Conservation (phyloP, 2,329 filamentous ascomycete species). For the Microcyclospora tardicrescens region DNA sequence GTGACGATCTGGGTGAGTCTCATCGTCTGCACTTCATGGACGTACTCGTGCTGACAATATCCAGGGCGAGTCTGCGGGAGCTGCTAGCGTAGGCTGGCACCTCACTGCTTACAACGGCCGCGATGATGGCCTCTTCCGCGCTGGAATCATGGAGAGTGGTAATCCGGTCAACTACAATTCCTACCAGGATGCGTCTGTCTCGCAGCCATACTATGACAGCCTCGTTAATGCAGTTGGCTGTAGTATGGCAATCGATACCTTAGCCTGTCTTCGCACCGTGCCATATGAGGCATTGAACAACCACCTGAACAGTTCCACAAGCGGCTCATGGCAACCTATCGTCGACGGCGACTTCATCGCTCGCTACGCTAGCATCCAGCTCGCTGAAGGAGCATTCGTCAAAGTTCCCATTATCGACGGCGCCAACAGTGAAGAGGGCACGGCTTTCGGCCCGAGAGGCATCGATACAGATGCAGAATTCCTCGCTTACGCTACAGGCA, state of each 20-base stretch:
- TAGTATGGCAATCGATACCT: slow-evolving; percentile 39
- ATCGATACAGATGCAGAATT: slow-evolving; percentile 46
- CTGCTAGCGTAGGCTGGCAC: slow-evolving; percentile 31
- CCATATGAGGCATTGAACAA: slow-evolving; percentile 18
- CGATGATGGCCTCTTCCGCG: slow-evolving; percentile 35
- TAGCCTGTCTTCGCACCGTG: slow-evolving; percentile 50
- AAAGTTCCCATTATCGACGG: slow-evolving; percentile 52
- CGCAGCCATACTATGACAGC: slow-evolving; percentile 48
- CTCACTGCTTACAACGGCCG: slow-evolving; percentile 36
- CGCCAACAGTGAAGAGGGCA: slow-evolving; percentile 54
- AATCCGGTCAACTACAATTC: slow-evolving; percentile 13
- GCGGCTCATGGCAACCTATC: slow-evolving; percentile 28
- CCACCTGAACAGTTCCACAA: slow-evolving; percentile 19
- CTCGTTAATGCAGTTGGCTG: slow-evolving; percentile 51
- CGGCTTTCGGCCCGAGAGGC: slow-evolving; percentile 39
- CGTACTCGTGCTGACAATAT: neutral
- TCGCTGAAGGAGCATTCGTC: slow-evolving; percentile 47
- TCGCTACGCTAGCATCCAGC: slow-evolving; percentile 40
- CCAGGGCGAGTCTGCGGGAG: slow-evolving; percentile 27
- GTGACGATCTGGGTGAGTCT: slow-evolving; percentile 28
- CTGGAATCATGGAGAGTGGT: slow-evolving; percentile 34
- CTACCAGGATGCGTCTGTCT: slow-evolving; percentile 6
- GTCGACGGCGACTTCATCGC: slow-evolving; percentile 46
- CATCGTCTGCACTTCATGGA: neutral
- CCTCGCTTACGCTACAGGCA: slow-evolving; percentile 26